Conservation (phyloP, 2,329 filamentous ascomycete species). For the Pezicula radicicola region DNA sequence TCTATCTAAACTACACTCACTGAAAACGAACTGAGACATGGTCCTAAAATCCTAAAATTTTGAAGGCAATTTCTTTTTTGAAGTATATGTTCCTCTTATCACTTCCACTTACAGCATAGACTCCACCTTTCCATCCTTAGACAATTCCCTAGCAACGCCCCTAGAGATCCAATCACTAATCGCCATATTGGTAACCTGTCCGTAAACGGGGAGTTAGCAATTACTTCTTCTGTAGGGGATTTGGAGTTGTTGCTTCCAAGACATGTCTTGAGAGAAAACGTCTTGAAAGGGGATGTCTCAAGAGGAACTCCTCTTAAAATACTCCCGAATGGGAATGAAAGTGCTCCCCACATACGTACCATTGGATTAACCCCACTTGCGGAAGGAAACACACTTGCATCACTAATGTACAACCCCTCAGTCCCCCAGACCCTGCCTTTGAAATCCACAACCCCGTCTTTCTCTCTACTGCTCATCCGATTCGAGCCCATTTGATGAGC, state of each 20-base stretch:
- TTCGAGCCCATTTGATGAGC: conserved; percentile 82
- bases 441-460: conserved; percentile 55
- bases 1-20: too few relatives aligned
- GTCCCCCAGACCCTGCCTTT: conserved; percentile 63
- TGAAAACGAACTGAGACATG: too few relatives aligned
- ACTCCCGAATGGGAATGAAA: too few relatives aligned
- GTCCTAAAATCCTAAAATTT: too few relatives aligned
- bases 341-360: too few relatives aligned
- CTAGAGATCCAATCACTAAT: conserved; percentile 64
- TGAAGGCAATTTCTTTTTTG: too few relatives aligned
- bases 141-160: conserved; percentile 48
- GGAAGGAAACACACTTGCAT: conserved; percentile 73
- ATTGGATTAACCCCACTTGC: conserved; percentile 81
- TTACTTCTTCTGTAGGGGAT: too few relatives aligned
- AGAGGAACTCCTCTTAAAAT: too few relatives aligned
- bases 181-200: conserved; percentile 70
- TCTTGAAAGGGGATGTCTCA: too few relatives aligned
- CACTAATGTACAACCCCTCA: conserved; percentile 64
- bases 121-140: conserved; percentile 4
- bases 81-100: not conserved
- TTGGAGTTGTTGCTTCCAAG: too few relatives aligned
- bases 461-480: conserved; percentile 56
- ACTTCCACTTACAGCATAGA: conserved; percentile 9
- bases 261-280: too few relatives aligned
- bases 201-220: too few relatives aligned